Base-by-base conservation (phyloP, 2,329 filamentous ascomycete genomes). In the Seiridium unicorne region DNA sequence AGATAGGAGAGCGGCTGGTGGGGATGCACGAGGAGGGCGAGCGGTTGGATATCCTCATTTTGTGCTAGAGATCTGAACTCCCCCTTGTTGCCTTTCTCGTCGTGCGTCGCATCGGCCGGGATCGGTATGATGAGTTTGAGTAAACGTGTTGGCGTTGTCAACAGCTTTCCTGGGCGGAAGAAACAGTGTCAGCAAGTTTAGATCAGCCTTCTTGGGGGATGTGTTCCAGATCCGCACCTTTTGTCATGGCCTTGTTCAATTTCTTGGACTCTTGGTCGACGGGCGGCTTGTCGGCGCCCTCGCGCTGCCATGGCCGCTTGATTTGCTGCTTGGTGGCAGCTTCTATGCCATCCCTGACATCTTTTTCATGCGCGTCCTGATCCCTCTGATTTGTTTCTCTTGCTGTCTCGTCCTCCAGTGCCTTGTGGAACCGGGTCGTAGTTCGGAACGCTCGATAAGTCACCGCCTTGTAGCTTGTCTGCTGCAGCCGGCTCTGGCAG, bases 1-100 rank as follows among this genome's bases (percentile, higher is more conserved):
- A 97, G 86, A 72, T 97, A 96, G 7, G 92, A 96, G 3, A 97
- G 82, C 0, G 93, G 93, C 70, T 97, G 93, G 63, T 96, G 91
- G 0, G 93, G 93, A 67, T 97, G 93, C 0, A 97, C 84, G 2
- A 97, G 85, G 0, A 97, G 83, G 1, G 93, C 93, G 10, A 97
- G 80, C 0, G 93, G 92, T 66, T 96, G 91, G n/a, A 94, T 86
- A 53, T 88, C 83, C 73, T 90, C 89, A 60, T 86, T 81, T 63
- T 88, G 84, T 1, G 77, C 76, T 1, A 72, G 61, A 1, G 71
- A 64, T 6, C 70, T 67, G 62, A 70, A 73, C 44, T 72, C 70
- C 31, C 69, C 70, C 55, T 65, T 69, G 54, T 73, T 73, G n/a
- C 70, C 71, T 63, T 85, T 83, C 36, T 80, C 79, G 60, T 88